Percentiles rank a stretch among this genome's conserved stretches.
Evolutionary conservation across 768 basidiomycete genomes (phyloP).

Genomic region (Pleurotus djamor): DNA sequence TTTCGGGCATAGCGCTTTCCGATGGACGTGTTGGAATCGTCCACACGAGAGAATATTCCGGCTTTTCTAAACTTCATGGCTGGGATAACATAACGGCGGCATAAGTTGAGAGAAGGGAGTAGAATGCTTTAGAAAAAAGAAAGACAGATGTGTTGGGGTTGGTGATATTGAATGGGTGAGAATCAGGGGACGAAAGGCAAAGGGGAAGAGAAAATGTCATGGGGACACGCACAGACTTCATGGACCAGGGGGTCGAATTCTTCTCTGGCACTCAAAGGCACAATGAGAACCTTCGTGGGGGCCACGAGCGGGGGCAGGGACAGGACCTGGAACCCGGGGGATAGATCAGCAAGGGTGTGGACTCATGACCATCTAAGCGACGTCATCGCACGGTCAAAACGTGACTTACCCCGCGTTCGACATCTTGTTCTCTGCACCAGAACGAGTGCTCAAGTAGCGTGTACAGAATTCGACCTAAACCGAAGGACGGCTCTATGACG

Average conservation of each 20-base stretch:
- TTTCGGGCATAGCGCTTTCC: slow-evolving; percentile 97
- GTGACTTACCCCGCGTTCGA: slow-evolving; percentile 78
- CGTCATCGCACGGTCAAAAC: slow-evolving; percentile 9
- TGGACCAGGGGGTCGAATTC: slow-evolving; percentile 82
- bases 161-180: slow-evolving; percentile 7
- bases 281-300: slow-evolving; percentile 96
- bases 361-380: slow-evolving; percentile 6
- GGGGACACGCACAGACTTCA: slow-evolving; percentile 79
- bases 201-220: background rate
- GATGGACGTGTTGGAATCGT: slow-evolving; percentile 93
- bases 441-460: slow-evolving; percentile 92
- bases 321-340: slow-evolving; percentile 58
- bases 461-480: slow-evolving; percentile 94
- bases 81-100: slow-evolving; percentile 25
- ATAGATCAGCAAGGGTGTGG: slow-evolving; percentile 3
- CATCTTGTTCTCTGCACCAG: slow-evolving; percentile 92
- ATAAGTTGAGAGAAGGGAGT: slow-evolving; percentile 6
- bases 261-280: slow-evolving; percentile 84
- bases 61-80: slow-evolving; percentile 84
- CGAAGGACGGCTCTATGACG: slow-evolving; percentile 98
- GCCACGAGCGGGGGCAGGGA: slow-evolving; percentile 89
- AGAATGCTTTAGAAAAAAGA: slow-evolving; percentile 4
- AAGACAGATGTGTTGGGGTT: background rate
- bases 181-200: slow-evolving; percentile 7
- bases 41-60: slow-evolving; percentile 91